Percentiles rank a stretch among this genome's conserved stretches.
Conservation (phyloP, 2,329 filamentous ascomycete species). For the Alternaria brassicicola region DNA sequence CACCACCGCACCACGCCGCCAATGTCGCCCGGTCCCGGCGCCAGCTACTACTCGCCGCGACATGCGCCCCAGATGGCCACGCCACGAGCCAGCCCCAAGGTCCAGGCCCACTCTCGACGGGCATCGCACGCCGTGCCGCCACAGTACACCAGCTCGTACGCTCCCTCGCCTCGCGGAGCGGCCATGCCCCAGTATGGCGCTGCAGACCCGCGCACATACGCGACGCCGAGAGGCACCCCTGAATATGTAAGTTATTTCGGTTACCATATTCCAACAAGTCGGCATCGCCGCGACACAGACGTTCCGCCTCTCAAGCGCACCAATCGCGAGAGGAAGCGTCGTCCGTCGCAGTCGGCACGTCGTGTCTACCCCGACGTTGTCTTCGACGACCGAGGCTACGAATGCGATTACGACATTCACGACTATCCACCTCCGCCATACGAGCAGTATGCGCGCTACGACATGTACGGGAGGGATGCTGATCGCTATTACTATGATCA, state of each 20-base stretch:
- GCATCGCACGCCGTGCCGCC: conserved; percentile 58
- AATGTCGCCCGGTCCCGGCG: conserved; percentile 55
- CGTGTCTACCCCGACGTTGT: conserved; percentile 63
- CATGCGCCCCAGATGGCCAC: conserved; percentile 59
- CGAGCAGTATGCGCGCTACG: conserved; percentile 57
- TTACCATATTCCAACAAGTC: conserved; percentile 54
- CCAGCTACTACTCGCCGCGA: conserved; percentile 60
- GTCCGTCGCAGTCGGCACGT: conserved; percentile 58
- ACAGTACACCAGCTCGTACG: conserved; percentile 51
- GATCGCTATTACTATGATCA: conserved; percentile 59
- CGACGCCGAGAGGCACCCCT: conserved; percentile 61
- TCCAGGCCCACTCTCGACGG: conserved; percentile 60
- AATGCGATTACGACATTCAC: conserved; percentile 54
- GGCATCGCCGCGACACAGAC: conserved; percentile 48
- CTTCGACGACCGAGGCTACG: conserved; percentile 59
- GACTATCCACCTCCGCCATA: conserved; percentile 57
- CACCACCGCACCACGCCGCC: conserved; percentile 43
- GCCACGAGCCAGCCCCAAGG: conserved; percentile 54
- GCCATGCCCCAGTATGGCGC: conserved; percentile 53
- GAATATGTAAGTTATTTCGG: conserved; percentile 69
- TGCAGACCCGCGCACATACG: conserved; percentile 45
- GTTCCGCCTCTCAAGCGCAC: conserved; percentile 49
- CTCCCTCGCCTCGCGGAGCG: conserved; percentile 39
- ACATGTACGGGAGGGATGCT: conserved; percentile 61
- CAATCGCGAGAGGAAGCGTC: conserved; percentile 54